phyloP scores from a whole-genome alignment of 371 early-diverging fungal genomes.

The Apophysomyces variabilis region DNA sequence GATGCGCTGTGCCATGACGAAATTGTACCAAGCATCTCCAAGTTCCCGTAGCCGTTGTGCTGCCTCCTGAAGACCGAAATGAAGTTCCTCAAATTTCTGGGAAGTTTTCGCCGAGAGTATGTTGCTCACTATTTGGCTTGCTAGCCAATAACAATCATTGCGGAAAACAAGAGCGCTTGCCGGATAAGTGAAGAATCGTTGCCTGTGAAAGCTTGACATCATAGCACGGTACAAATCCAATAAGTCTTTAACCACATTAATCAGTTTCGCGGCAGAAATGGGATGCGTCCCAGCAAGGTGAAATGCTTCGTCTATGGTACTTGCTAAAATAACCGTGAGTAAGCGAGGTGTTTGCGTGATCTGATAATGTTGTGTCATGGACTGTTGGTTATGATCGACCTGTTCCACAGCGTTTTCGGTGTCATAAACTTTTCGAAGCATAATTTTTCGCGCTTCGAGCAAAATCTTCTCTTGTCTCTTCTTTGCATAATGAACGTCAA shows the following conservation, averaged over 20 bases:
- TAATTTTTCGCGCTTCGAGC: slow-evolving; percentile 40
- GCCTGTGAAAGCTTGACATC: slow-evolving; percentile 54
- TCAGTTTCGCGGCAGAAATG: slow-evolving; percentile 35
- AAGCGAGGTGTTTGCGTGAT: slow-evolving; percentile 52
- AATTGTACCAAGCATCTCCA: slow-evolving; percentile 39
- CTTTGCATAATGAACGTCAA: slow-evolving; percentile 45
- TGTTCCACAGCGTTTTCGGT: slow-evolving; percentile 26
- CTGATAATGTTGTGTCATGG: slow-evolving; percentile 21
- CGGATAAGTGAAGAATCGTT: slow-evolving; percentile 45
- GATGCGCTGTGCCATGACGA: slow-evolving; percentile 37
- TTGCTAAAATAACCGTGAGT: slow-evolving; percentile 32
- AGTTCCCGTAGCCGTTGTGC: slow-evolving; percentile 25
- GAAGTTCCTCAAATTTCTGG: too few species aligned
- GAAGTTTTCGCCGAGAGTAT: too few species aligned
- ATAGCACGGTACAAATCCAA: slow-evolving; percentile 59
- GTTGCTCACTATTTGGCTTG: slow-evolving; percentile 34
- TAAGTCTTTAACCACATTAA: slow-evolving; percentile 42
- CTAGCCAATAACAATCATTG: slow-evolving; percentile 76
- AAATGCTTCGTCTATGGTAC: slow-evolving; percentile 39
- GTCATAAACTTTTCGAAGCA: slow-evolving; percentile 49
- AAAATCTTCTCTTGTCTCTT: slow-evolving; percentile 39
- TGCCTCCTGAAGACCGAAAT: slow-evolving; percentile 1
- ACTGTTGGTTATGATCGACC: not conserved
- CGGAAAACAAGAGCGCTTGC: slow-evolving; percentile 65
- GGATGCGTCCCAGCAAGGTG: slow-evolving; percentile 35